Evolutionary conservation across 108 stramenopile genomes (phyloP).

Genomic region (Schizochytrium sp.): DNA sequence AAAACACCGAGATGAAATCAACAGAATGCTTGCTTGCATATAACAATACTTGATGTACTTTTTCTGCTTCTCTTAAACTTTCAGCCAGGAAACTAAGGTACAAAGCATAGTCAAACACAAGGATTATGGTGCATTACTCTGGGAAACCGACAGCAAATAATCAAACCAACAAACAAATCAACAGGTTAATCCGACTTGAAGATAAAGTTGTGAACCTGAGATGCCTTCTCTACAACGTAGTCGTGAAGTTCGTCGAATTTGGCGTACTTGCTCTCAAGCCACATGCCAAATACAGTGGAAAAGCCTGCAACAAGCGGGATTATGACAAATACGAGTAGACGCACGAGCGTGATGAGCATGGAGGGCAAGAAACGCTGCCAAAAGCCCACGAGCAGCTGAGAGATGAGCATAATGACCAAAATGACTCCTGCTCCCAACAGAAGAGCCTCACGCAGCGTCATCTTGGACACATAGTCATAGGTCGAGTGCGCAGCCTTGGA

Average conservation of each 20-base stretch:
- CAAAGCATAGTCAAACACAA: too few relatives aligned
- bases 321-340: constrained; percentile 10
- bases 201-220: background rate
- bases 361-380: constrained; percentile 51
- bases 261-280: constrained; percentile 54
- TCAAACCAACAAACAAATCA: too few relatives aligned
- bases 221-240: background rate
- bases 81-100: too few relatives aligned
- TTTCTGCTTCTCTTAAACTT: too few relatives aligned
- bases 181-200: constrained; percentile 2
- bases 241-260: constrained; percentile 57
- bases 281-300: constrained; percentile 47
- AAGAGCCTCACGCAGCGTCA: constrained; percentile 38
- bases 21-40: too few relatives aligned
- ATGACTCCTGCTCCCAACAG: constrained; percentile 14
- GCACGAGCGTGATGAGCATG: constrained; percentile 39
- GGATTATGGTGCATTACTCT: too few relatives aligned
- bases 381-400: constrained; percentile 52
- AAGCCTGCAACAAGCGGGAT: constrained; percentile 23
- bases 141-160: too few relatives aligned
- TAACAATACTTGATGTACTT: too few relatives aligned
- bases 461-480: background rate
- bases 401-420: constrained; percentile 30
- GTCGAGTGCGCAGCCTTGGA: background rate
- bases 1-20: too few relatives aligned